phyloP scores from a whole-genome alignment of 306 rosid species.

The Quercus variabilis region DNA sequence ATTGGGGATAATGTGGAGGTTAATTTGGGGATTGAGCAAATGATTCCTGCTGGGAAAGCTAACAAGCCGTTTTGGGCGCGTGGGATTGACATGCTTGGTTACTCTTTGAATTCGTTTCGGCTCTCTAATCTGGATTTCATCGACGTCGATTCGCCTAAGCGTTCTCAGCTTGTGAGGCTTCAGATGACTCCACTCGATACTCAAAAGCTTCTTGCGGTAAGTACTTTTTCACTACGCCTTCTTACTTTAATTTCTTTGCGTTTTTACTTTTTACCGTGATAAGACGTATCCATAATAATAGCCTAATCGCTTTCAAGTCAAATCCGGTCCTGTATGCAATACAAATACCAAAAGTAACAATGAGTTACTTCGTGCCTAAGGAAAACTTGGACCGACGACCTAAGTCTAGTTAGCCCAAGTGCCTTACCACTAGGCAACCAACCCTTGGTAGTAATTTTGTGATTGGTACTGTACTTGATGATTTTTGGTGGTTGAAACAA shows the following conservation, averaged over 20 bases:
- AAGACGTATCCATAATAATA: too few relatives aligned
- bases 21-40: constrained; percentile 55
- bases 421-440: too few relatives aligned
- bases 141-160: constrained; percentile 39
- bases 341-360: too few relatives aligned
- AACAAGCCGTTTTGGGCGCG: constrained; percentile 87
- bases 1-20: constrained; percentile 29
- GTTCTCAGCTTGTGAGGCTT: constrained; percentile 52
- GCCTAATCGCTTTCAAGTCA: too few relatives aligned
- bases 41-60: constrained; percentile 58
- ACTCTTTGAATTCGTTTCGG: constrained; percentile 73
- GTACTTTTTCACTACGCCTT: constrained; percentile 1
- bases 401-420: too few relatives aligned
- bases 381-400: too few relatives aligned
- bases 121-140: constrained; percentile 50
- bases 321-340: too few relatives aligned
- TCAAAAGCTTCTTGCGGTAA: constrained; percentile 51
- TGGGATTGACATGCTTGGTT: constrained; percentile 87
- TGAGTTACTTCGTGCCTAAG: too few relatives aligned
- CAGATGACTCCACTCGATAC: constrained; percentile 44
- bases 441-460: too few relatives aligned
- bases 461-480: too few relatives aligned
- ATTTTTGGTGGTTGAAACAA: too few relatives aligned
- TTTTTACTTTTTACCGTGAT: not conserved
- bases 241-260: not conserved